Conservation (phyloP, 306 rosid species). For the Ceratonia siliqua region DNA sequence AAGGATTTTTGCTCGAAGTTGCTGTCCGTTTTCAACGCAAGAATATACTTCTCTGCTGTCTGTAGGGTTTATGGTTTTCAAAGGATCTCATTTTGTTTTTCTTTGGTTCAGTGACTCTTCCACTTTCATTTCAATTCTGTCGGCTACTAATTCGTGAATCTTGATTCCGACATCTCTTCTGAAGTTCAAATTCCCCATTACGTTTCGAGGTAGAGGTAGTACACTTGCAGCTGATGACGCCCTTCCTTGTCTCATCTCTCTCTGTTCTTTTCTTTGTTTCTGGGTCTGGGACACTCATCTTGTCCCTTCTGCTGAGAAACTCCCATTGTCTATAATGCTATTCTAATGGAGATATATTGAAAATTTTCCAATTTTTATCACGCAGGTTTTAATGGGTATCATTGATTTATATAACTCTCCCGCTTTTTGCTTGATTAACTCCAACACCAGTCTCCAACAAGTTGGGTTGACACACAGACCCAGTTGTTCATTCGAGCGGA, state of each 20-base stretch:
- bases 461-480: constrained; percentile 35
- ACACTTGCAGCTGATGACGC: background rate
- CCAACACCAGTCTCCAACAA: constrained; percentile 22
- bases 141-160: background rate
- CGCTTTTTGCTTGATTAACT: constrained; percentile 34
- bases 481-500: constrained; percentile 41
- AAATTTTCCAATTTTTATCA: background rate
- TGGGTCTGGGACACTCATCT: background rate
- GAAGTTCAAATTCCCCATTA: background rate
- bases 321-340: background rate
- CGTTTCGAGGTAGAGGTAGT: background rate
- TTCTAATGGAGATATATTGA: background rate
- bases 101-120: background rate
- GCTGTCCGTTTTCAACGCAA: background rate
- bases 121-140: background rate
- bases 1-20: background rate
- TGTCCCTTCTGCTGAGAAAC: background rate
- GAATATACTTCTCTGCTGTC: background rate
- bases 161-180: background rate
- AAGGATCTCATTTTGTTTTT: background rate
- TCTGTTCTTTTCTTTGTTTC: background rate
- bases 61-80: background rate
- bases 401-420: constrained; percentile 40
- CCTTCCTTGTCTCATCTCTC: background rate
- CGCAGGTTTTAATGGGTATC: constrained; percentile 63